Evolutionary conservation across 2,329 filamentous ascomycete species (phyloP), one percentile per base, ranked within the genome.

Genomic region (Aureobasidium lini): DNA sequence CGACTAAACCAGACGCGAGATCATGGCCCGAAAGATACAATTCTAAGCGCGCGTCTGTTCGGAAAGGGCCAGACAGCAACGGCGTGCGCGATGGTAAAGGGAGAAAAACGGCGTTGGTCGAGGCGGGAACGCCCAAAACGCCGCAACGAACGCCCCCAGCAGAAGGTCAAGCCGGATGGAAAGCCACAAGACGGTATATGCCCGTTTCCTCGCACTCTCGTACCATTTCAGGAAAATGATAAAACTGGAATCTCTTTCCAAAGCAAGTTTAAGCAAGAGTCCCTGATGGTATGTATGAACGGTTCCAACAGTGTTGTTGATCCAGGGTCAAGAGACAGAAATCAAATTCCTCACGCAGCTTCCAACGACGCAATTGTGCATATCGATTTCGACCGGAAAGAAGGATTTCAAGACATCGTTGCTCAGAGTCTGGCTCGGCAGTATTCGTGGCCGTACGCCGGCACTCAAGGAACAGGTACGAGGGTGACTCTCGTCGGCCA

Each of bases 21-120:
- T 23, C 34, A 52, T 23, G 5, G 18, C 3, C 16, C 29, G 23
- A 16, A 52, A 52, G 2, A 39, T 39, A 31, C 36, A 52, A 31
- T 52, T 36, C 6, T 40, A 52, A 52, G 48, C 48, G 48, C 48
- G 48, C 36, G 48, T 13, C 48, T 52, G 48, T 39, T 52, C 48
- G 10, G 31, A 52, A 52, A n/a, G 7, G 48, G 48, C 48, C 48
- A 52, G 48, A 52, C 36, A 52, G 48, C 8, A 52, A 52, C 48
- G 48, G 48, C 15, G 48, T 18, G 34, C 48, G 18, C 36, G 48
- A 52, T 52, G 36, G 48, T 39, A 52, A 52, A 29, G 48, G 48
- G 15, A 52, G n/a, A 36, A 8, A 29, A 52, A 52, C 48, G 36
- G 48, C n/a, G 18, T n/a, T 18, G 48, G 36, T 39, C 48, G 23